These are phyloP conservation scores for Pulveroboletus sp. DNA, from an alignment of 768 basidiomycete species.

Conservation along the genomic window DNA sequence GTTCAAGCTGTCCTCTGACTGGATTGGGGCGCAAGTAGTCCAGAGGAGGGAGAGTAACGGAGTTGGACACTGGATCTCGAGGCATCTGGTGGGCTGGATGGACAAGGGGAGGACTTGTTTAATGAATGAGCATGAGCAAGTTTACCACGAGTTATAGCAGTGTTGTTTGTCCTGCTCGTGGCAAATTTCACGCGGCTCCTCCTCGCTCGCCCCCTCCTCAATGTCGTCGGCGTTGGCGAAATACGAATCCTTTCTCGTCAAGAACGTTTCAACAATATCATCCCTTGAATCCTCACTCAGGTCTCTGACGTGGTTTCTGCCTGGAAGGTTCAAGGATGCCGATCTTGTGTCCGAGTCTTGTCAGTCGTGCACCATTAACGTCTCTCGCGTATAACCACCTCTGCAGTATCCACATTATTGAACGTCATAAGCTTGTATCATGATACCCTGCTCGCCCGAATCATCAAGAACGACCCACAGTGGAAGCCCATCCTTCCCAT, in stretches of 20 bases:
- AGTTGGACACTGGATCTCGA: slow-evolving; percentile 22
- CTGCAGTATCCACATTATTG: slow-evolving; percentile 78
- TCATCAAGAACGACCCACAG: slow-evolving; percentile 61
- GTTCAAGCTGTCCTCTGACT: slow-evolving; percentile 73
- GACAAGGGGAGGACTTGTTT: slow-evolving; percentile 5
- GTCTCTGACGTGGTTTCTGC: slow-evolving; percentile 93
- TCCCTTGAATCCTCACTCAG: slow-evolving; percentile 86
- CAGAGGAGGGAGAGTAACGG: slow-evolving; percentile 32
- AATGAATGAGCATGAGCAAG: not conserved
- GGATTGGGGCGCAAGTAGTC: slow-evolving; percentile 63
- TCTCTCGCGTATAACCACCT: slow-evolving; percentile 16
- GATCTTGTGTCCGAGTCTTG: slow-evolving; percentile 93
- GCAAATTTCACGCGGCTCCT: too few species aligned
- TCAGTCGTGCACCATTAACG: slow-evolving; percentile 45
- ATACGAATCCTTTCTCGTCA: slow-evolving; percentile 82
- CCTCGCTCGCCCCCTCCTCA: not conserved
- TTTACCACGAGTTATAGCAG: slow-evolving; percentile 15
- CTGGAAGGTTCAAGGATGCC: slow-evolving; percentile 96
- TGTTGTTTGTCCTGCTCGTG: slow-evolving; percentile 19
- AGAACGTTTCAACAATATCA: slow-evolving; percentile 82
- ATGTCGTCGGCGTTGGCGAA: slow-evolving; percentile 66
- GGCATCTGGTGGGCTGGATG: slow-evolving; percentile 19
- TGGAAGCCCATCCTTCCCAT: slow-evolving; percentile 74
- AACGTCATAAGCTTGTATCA: slow-evolving; percentile 93
- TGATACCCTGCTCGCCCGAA: slow-evolving; percentile 80